Evolutionary conservation across 2,329 filamentous ascomycete species (phyloP), one percentile per base, ranked within the genome.

Genomic region (Harringtonia lauricola): DNA sequence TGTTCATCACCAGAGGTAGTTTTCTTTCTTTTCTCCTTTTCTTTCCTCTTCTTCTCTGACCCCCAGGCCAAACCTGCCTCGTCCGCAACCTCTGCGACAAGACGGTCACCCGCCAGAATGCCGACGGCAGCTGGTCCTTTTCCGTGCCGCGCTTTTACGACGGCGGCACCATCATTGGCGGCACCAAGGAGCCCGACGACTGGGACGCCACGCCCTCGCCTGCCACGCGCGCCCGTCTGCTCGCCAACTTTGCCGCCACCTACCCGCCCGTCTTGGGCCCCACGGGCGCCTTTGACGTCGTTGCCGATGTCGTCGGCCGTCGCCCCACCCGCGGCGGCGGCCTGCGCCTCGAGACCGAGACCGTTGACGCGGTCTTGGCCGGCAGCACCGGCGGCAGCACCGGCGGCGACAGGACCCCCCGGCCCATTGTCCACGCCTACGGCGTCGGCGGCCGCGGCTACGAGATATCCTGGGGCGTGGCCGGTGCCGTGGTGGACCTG

Each of bases 81-180:
- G 63, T 68, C n/a, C 57, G 61, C 37, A 64, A 68, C 47, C 34
- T 48, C 14, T 62, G 59, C 51, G 51, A 54, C 18, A 60, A 54
- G 6, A 67, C 64, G 4, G 56, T 83, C 18, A 83, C 80, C 3
- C 66, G 72, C 22, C 76, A 84, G 51, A 73, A 76, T 52, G 65
- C 66, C 1, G 77, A 83, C 54, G 79, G 79, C 0, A 69, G 64
- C 9, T 81, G 77, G 75, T 68, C 70, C 1, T 82, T 83, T 49
- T 69, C 70, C 37, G 74, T 83, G 7, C 77, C 79, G 1, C 68
- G 80, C 3, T 71, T 70, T 9, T 71, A 78, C 22, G 65, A 73
- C 29, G 79, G 79, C 3, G 79, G 79, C 3, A 83, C 79, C 0
- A 65, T 83, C 33, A 71, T 83, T 18, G 80, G 79, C 6, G 79